These are phyloP conservation scores for Claviceps purpurea DNA, from an alignment of 2,329 filamentous ascomycete species.

Conservation along the genomic window DNA sequence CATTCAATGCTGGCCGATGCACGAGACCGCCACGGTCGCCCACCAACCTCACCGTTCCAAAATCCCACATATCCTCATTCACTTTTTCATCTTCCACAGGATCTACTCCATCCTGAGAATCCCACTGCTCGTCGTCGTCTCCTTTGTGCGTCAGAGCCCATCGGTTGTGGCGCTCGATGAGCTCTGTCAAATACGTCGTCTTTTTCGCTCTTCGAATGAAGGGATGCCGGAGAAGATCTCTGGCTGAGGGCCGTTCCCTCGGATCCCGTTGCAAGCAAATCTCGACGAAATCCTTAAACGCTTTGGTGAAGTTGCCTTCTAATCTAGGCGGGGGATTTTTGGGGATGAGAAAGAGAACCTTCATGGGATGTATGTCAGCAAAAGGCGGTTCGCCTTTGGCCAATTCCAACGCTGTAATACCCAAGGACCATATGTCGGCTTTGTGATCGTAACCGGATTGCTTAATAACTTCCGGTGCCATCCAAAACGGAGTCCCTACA, in stretches of 20 bases:
- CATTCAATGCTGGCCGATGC: constrained; percentile 44
- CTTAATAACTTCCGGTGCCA: constrained; percentile 98
- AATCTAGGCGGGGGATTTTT: constrained; percentile 81
- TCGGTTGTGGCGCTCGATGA: constrained; percentile 80
- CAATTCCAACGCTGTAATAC: constrained; percentile 85
- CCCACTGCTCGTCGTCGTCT: constrained; percentile 47
- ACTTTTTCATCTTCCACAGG: constrained; percentile 40
- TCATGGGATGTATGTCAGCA: constrained; percentile 96
- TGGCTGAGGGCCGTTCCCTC: constrained; percentile 73
- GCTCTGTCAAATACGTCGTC: constrained; percentile 88
- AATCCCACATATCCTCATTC: constrained; percentile 92
- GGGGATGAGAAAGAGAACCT: constrained; percentile 89
- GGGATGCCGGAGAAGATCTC: constrained; percentile 74
- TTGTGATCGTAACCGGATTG: constrained; percentile 97
- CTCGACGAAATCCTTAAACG: constrained; percentile 75
- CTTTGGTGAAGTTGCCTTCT: constrained; percentile 67
- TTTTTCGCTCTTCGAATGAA: constrained; percentile 89
- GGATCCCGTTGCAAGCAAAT: constrained; percentile 81
- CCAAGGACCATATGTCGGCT: constrained; percentile 93
- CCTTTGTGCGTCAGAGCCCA: constrained; percentile 75
- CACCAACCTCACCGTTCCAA: constrained; percentile 84
- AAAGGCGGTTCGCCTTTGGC: constrained; percentile 89
- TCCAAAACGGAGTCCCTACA: constrained; percentile 97
- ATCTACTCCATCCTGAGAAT: constrained; percentile 41
- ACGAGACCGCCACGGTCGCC: constrained; percentile 47